A percentile compares a stretch with the other conserved stretches of the same genome.
Conservation (phyloP, 768 basidiomycete genomes). For the Suillus decipiens region DNA sequence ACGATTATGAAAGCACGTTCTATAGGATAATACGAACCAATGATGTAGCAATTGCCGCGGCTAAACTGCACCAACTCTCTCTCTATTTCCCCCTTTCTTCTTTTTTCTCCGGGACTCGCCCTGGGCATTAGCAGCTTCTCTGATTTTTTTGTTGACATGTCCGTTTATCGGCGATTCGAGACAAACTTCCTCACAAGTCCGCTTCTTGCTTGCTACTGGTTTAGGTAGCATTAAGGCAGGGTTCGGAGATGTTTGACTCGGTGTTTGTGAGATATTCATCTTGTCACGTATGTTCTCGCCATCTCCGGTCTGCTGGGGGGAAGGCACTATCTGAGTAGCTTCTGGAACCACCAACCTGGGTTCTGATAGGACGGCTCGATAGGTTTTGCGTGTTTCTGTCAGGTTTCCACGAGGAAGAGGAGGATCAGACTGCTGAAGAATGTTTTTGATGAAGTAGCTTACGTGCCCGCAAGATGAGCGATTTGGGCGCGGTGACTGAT, state of each 20-base stretch:
- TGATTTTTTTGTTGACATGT: background rate
- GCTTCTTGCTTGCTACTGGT: conserved; percentile 20
- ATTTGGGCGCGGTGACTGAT: conserved; percentile 60
- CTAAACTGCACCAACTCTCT: conserved; percentile 6
- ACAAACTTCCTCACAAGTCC: conserved; percentile 21
- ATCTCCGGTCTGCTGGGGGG: background rate
- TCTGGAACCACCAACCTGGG: conserved; percentile 63
- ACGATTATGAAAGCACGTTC: background rate
- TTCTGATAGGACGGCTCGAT: conserved; percentile 77
- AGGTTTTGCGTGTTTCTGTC: conserved; percentile 79
- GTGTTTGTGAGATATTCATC: background rate
- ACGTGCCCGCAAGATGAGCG: conserved; percentile 75
- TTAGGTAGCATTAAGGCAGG: background rate
- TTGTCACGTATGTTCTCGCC: background rate
- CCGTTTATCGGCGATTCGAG: background rate
- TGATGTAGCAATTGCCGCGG: background rate
- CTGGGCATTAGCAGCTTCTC: background rate
- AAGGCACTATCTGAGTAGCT: conserved; percentile 3
- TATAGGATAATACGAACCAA: background rate
- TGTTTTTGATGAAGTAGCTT: conserved; percentile 30
- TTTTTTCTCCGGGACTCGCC: conserved; percentile 22
- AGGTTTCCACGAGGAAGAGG: background rate
- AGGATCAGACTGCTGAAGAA: background rate
- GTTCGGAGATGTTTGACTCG: background rate
- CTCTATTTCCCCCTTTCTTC: conserved; percentile 21